Base-by-base conservation (phyloP, 2,329 filamentous ascomycete species). In the Cadophora sp. region DNA sequence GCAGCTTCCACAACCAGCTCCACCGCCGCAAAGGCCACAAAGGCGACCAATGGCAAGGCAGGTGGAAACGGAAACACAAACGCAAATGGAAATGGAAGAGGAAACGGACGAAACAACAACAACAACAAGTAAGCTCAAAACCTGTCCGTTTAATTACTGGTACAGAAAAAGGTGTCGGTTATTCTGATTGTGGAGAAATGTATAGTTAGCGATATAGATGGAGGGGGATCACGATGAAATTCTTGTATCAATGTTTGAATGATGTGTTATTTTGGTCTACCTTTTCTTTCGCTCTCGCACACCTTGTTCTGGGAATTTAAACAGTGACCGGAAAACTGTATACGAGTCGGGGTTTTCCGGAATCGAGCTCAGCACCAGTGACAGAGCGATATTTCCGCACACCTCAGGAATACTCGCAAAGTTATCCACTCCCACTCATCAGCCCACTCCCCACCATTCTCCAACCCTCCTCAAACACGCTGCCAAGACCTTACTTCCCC, bases 221-320 rank as follows among this genome's bases (percentile, higher is more conserved):
- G 3, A 4, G 27, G 50, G 33, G 53, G n/a, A 41, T 39, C 18
- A 56, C 53, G 53, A 56, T 39, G 33, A 56, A 39, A 39, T 56
- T 56, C 53, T 56, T 56, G 53, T 56, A 56, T 56, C 53, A 56
- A 56, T 39, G 24, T 56, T 39, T 22, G 53, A 56, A 56, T n/a
- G 51, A 22, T 39, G 53, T 56, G 33, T 36, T 22, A 36, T 39
- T 22, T 22, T 39, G n/a, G 30, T 56, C 53, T 14, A 41, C 18
- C 14, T 22, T 4, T 41, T 13, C 4, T 36, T n/a, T n/a, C 33
- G 8, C n/a, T n/a, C n/a, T 30, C 27, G 4, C 6, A 30, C 27
- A 30, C 3, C 27, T 30, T 30, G 27, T 30, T 6, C 27, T 6
- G 27, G 6, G 6, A 30, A 30, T 30, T 30, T 6, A 30, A 6